These are phyloP conservation scores for Thuja plicata DNA, from an alignment of 83 land plant genomes.

Conservation along the genomic window DNA sequence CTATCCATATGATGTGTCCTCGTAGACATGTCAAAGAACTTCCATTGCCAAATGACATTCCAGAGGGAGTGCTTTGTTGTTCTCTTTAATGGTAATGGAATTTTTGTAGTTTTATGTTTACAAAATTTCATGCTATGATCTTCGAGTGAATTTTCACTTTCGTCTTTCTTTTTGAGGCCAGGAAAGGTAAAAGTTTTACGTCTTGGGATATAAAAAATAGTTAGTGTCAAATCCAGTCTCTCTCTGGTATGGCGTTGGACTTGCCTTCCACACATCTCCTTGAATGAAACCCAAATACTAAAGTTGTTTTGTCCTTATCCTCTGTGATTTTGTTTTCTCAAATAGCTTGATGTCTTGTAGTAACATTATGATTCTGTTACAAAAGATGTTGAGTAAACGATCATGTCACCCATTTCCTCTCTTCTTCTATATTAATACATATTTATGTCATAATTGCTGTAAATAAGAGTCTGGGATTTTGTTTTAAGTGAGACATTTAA, in stretches of 20 bases:
- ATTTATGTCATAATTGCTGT: background rate
- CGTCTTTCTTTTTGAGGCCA: background rate
- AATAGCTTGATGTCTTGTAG: background rate
- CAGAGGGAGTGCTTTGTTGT: conserved; percentile 60
- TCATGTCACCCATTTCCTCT: background rate
- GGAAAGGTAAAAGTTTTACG: background rate
- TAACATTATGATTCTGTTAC: background rate
- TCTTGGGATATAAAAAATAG: background rate
- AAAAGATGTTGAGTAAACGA: background rate
- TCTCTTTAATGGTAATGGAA: conserved; percentile 38
- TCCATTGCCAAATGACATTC: conserved; percentile 53
- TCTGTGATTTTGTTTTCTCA: background rate
- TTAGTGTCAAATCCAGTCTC: background rate
- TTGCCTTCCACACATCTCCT: background rate
- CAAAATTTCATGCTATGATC: background rate
- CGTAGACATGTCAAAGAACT: conserved; percentile 60
- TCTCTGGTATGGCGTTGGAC: background rate
- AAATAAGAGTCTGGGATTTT: background rate
- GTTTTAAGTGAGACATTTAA: background rate
- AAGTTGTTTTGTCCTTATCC: background rate
- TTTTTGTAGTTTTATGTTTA: background rate
- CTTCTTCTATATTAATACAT: background rate
- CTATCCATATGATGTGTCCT: conserved; percentile 21
- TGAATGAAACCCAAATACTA: background rate
- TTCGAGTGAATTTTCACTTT: background rate